Percentiles rank a stretch among this genome's conserved stretches.
phyloP scores from a whole-genome alignment of 306 rosid species.

The Canavalia ensiformis region DNA sequence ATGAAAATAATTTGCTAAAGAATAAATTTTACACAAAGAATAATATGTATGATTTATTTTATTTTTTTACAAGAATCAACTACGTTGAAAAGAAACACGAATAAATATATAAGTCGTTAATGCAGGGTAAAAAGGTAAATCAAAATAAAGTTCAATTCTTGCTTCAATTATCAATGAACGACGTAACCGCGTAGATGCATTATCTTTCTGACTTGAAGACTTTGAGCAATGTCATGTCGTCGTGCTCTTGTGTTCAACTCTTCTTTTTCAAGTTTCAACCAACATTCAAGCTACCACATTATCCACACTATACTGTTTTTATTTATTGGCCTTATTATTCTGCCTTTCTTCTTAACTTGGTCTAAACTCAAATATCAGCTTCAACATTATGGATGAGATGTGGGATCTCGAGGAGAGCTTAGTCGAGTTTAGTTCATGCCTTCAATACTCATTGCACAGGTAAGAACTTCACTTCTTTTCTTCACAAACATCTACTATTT shows the following conservation, averaged over 20 bases:
- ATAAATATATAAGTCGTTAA: too few species aligned
- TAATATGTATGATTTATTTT: too few species aligned
- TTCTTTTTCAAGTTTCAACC: conserved; percentile 14
- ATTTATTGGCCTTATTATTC: neutral
- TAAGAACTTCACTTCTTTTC: neutral
- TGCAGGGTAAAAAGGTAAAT: neutral
- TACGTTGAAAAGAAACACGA: too few species aligned
- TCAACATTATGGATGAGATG: neutral
- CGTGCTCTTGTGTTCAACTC: neutral
- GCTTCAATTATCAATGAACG: neutral
- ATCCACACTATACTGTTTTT: neutral
- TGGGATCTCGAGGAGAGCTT: neutral
- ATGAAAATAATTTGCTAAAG: too few species aligned
- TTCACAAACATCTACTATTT: neutral
- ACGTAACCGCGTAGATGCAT: conserved; percentile 37
- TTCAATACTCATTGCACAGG: neutral
- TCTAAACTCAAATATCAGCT: neutral
- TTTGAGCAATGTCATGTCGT: neutral
- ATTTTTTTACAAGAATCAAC: too few species aligned
- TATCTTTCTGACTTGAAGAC: neutral
- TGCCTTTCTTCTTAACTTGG: neutral
- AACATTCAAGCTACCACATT: neutral
- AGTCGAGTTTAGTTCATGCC: neutral
- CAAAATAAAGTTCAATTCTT: neutral
- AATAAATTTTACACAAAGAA: too few species aligned